phyloP scores from a whole-genome alignment of 306 rosid genomes.

The Quercus berberidifolia region DNA sequence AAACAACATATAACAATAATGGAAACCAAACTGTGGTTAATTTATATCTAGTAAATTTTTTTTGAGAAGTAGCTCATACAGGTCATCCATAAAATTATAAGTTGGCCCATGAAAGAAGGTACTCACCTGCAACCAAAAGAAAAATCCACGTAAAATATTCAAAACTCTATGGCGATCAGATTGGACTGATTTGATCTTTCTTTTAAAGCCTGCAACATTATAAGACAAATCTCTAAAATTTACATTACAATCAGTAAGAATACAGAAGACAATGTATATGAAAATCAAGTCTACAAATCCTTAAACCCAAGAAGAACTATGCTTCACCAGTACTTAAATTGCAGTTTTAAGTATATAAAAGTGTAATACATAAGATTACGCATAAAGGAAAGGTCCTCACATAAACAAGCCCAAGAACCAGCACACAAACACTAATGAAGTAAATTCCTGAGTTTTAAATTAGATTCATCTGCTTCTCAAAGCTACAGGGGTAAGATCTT shows the following conservation, averaged over 20 bases:
- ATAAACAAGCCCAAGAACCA: not conserved
- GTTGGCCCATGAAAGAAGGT: slow-evolving; percentile 1
- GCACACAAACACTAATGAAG: not conserved
- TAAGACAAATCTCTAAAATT: slow-evolving; percentile 13
- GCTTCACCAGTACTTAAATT: too few species aligned
- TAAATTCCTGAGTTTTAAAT: not conserved
- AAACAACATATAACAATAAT: not conserved
- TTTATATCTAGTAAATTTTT: not conserved
- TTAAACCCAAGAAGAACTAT: too few species aligned
- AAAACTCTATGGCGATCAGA: slow-evolving; percentile 30
- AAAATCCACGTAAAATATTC: slow-evolving; percentile 73
- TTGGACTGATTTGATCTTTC: slow-evolving; percentile 23
- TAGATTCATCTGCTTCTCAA: not conserved
- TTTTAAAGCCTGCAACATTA: slow-evolving; percentile 46
- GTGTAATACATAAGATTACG: not conserved
- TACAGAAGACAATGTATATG: not conserved
- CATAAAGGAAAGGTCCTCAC: not conserved
- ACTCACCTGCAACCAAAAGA: slow-evolving; percentile 73
- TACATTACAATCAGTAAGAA: slow-evolving; percentile 7
- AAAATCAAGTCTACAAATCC: not conserved
- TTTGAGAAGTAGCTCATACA: not conserved
- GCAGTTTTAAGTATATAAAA: not conserved
- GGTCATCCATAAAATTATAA: not conserved
- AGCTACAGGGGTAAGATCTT: too few species aligned
- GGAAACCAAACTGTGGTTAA: not conserved